Percentiles rank a stretch among this genome's conserved stretches.
Conservation (phyloP, 1,139 yeast species). For the Sporopachydermia cereana region DNA sequence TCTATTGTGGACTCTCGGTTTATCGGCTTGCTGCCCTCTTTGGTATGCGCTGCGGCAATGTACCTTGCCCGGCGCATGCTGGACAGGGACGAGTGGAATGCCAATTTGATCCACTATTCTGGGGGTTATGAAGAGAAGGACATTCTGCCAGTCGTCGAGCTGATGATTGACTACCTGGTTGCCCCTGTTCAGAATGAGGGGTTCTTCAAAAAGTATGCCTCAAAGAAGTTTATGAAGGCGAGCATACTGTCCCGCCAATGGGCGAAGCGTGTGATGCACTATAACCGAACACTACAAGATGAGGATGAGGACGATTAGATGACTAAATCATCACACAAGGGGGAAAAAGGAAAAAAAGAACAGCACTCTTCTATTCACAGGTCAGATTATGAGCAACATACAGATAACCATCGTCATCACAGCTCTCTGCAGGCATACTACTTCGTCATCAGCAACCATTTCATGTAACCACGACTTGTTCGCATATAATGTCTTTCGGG, state of each 20-base stretch:
- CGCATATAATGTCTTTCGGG: too few relatives aligned
- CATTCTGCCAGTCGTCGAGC: slow-evolving; percentile 57
- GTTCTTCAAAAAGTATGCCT: slow-evolving; percentile 87
- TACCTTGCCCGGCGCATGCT: slow-evolving; percentile 72
- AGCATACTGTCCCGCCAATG: slow-evolving; percentile 81
- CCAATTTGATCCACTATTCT: slow-evolving; percentile 75
- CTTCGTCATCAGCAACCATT: too few relatives aligned
- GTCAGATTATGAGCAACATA: too few relatives aligned
- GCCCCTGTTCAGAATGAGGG: slow-evolving; percentile 88
- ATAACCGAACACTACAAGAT: neutral
- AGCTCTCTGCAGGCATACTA: too few relatives aligned
- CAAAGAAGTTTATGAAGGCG: slow-evolving; percentile 85
- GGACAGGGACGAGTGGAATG: slow-evolving; percentile 66
- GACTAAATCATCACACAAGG: too few relatives aligned
- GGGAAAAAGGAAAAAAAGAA: too few relatives aligned
- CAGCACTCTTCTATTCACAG: too few relatives aligned
- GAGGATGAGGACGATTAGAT: slow-evolving; percentile 5
- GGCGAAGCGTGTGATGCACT: slow-evolving; percentile 45
- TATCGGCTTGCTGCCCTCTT: slow-evolving; percentile 68
- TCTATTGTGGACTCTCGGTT: slow-evolving; percentile 72
- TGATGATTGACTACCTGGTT: slow-evolving; percentile 67
- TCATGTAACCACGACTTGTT: too few relatives aligned
- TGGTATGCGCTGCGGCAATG: slow-evolving; percentile 89
- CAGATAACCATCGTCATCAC: too few relatives aligned
- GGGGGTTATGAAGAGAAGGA: slow-evolving; percentile 81